phyloP scores from a whole-genome alignment of 768 basidiomycete species.

The Amanita rubescens region DNA sequence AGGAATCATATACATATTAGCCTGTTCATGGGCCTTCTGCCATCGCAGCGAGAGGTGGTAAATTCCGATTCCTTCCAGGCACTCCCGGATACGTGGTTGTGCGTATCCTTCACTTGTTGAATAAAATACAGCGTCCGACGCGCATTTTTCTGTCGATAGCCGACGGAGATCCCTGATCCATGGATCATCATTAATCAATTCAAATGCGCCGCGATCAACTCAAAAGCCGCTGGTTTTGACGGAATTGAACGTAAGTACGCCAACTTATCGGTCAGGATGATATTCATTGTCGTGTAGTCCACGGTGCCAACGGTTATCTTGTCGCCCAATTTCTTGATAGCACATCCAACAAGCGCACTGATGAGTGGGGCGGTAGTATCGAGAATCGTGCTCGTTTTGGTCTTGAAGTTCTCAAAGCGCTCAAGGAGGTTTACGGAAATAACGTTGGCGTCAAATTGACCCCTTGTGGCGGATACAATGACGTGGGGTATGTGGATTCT shows the following conservation, averaged over 20 bases:
- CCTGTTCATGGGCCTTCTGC: slow-evolving; percentile 41
- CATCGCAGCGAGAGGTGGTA: slow-evolving; percentile 34
- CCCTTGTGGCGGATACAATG: slow-evolving; percentile 42
- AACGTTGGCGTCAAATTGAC: slow-evolving; percentile 41
- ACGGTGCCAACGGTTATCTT: slow-evolving; percentile 37
- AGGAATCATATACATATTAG: slow-evolving; percentile 23
- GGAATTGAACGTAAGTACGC: slow-evolving; percentile 38
- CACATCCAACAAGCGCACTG: slow-evolving; percentile 42
- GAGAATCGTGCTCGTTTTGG: slow-evolving; percentile 50
- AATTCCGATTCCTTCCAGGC: slow-evolving; percentile 32
- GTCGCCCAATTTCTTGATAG: slow-evolving; percentile 45
- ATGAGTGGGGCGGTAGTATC: slow-evolving; percentile 52
- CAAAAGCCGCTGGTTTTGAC: slow-evolving; percentile 49
- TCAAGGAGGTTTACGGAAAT: slow-evolving; percentile 31
- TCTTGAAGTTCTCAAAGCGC: slow-evolving; percentile 41
- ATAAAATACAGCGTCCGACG: too few relatives aligned
- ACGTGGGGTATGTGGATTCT: slow-evolving; percentile 28
- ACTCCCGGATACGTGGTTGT: slow-evolving; percentile 33
- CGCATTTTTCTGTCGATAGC: slow-evolving; percentile 22
- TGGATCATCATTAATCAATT: slow-evolving; percentile 28
- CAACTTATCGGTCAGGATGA: neutral
- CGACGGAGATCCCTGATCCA: slow-evolving; percentile 36
- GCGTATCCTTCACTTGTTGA: slow-evolving; percentile 8
- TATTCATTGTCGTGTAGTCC: slow-evolving; percentile 21
- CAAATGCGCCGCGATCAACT: slow-evolving; percentile 37